These are phyloP conservation scores for Trichoderma asperelloides DNA, from an alignment of 495 filamentous ascomycete genomes.

Conservation along the genomic window DNA sequence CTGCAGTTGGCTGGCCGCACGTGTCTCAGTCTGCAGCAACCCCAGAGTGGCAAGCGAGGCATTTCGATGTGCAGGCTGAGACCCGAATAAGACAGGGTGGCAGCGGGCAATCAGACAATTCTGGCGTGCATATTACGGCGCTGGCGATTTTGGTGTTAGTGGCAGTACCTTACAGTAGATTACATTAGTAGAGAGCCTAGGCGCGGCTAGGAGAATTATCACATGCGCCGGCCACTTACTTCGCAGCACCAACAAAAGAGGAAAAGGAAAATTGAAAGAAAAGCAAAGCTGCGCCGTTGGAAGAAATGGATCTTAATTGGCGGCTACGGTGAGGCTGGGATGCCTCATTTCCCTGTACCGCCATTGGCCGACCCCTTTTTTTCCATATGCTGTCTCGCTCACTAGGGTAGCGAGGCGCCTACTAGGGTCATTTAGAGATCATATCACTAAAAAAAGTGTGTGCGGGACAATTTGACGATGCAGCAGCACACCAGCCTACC, in stretches of 20 bases:
- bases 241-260: not conserved
- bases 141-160: not conserved
- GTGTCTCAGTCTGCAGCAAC: conserved; percentile 6
- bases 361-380: conserved; percentile 3
- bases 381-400: not conserved
- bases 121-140: too few species aligned
- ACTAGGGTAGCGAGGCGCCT: not conserved
- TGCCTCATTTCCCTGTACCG: not conserved
- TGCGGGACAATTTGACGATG: too few species aligned
- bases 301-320: not conserved
- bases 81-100: not conserved
- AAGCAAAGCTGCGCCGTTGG: not conserved
- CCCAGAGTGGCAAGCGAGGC: not conserved
- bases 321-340: not conserved
- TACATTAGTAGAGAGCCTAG: too few species aligned
- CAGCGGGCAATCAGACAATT: not conserved
- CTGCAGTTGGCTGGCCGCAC: not conserved
- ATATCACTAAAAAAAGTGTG: not conserved
- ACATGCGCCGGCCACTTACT: too few species aligned
- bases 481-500: too few species aligned
- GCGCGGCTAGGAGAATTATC: too few species aligned
- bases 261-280: not conserved
- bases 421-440: not conserved
- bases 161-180: too few species aligned
- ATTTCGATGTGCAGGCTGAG: not conserved